Evolutionary conservation across 148 eudicot species (phyloP), one percentile per base, ranked within the genome.

Genomic region (Cornus controversa): DNA sequence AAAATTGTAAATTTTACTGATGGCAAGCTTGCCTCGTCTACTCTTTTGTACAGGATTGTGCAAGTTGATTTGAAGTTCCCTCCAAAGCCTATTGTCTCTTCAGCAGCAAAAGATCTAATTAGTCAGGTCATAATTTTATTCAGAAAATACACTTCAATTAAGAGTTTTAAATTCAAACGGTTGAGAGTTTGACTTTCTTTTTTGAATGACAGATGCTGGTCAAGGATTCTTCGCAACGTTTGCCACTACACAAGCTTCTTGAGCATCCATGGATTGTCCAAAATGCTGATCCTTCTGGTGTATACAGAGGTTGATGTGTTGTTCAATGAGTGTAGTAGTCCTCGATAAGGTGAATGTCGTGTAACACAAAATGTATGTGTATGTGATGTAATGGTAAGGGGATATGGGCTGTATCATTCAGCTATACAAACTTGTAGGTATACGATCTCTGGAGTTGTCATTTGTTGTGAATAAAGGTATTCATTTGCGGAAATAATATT

Each of bases 221-320:
- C 62, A 95, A 86, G 83, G 98, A 91, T 80, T 91, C 97, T 18
- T 84, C 94, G 20, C 77, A 83, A 37, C 92, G 99, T 50, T 84
- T 95, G 74, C 94, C 97, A 5, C 77, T 95, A 23, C 96, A 95
- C 91, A 95, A 95, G 88, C 82, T 95, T 58, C 87, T 95, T 24
- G 97, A 95, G 86, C 99, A 95, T 84, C 90, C 99, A 36, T 95
- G 99, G 99, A 93, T 95, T 11, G 80, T 95, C 60, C 97, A 93
- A 78, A 87, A 93, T 82, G 97, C 97, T 67, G 97, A 95, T 78
- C 94, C 97, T 60, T 89, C 97, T 36, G 98, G 98, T 31, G 79
- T 88, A 58, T 96, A 93, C 79, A 90, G 79, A 86, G 81, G 82
- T 74, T 89, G 71, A 82, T 45, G 45, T 40, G 57, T 1, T 58